Evolutionary conservation across 208 protist species (phyloP), one percentile per base, ranked within the genome.

Genomic region (Crithidia sp.): DNA sequence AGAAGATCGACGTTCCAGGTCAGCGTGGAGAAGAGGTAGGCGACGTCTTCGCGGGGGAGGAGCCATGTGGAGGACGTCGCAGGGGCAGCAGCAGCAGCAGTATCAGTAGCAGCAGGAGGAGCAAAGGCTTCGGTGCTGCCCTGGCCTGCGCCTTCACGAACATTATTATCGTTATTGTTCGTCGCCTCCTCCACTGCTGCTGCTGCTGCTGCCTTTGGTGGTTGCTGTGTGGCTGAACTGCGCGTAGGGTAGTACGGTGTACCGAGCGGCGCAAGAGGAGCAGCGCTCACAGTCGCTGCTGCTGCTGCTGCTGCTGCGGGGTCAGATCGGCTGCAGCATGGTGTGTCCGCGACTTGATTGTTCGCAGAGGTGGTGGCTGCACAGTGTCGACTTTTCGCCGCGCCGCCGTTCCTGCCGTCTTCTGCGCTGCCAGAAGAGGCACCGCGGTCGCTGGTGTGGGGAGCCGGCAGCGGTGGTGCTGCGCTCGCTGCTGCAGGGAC

Each of bases 1-100:
- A 92, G 69, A 8, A 94, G 69, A 39, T 91, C 86, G 13, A 88
- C 81, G 59, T 91, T 86, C 86, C 86, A 91, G 53, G 89, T 87
- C 43, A 94, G 79, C 4, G 84, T 56, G 19, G 86, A 77, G 41
- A 94, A 89, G 17, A 94, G 57, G 76, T 91, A 91, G 16, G 57
- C 50, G 5, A 85, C 19, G 44, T 89, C 85, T 0, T 86, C 84
- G 7, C 63, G 28, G 3, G 81, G 66, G 10, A 93, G 44, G 2
- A 91, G 79, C 61, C 60, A 62, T 36, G 50, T 59, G 10, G 77
- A 63, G 5, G 39, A 17, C 39, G 16, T 40, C 43, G 73, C 8
- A 2, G 53, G 7, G 14, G 63, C 16, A 6, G 54, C 13, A 16
- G 36, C 37, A 7, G n/a, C 40, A 7, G 64, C 43, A 16, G 28